Percentiles rank a stretch among this genome's conserved stretches.
Conservation (phyloP, 1,284 basidiomycete genomes). For the Cerrena zonata region DNA sequence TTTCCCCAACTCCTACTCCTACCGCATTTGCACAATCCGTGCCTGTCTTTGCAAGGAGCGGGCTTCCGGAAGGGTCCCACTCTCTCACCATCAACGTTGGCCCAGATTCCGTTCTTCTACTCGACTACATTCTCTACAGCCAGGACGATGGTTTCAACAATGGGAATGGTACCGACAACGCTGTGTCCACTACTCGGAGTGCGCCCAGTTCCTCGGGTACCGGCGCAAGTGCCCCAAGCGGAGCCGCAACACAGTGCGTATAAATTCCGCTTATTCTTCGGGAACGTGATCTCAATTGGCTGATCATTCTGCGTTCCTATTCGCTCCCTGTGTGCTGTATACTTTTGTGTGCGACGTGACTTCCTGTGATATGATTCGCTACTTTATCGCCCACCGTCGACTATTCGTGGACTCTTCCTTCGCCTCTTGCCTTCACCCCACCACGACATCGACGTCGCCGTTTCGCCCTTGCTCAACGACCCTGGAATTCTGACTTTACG, state of each 20-base stretch:
- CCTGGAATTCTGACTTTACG: neutral
- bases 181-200: constrained; percentile 11
- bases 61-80: constrained; percentile 37
- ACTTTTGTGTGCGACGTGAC: constrained; percentile 14
- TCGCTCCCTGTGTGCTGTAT: constrained; percentile 13
- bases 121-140: constrained; percentile 46
- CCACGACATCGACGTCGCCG: constrained; percentile 6
- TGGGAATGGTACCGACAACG: constrained; percentile 11
- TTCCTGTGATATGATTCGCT: constrained; percentile 14
- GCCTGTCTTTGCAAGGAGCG: constrained; percentile 33
- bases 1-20: constrained; percentile 21
- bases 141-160: constrained; percentile 15
- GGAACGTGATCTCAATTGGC: constrained; percentile 22
- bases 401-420: constrained; percentile 14
- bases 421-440: constrained; percentile 16
- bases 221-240: constrained; percentile 11
- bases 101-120: constrained; percentile 41
- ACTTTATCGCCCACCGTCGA: constrained; percentile 12
- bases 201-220: constrained; percentile 19
- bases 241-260: constrained; percentile 25
- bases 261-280: constrained; percentile 29
- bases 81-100: constrained; percentile 39
- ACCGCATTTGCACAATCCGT: constrained; percentile 17
- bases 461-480: constrained; percentile 5
- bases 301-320: constrained; percentile 24